Percentiles rank a stretch among this genome's conserved stretches.
These are phyloP conservation scores for Aspergillus awamori DNA, from an alignment of 2,329 filamentous ascomycete genomes.

Conservation along the genomic window DNA sequence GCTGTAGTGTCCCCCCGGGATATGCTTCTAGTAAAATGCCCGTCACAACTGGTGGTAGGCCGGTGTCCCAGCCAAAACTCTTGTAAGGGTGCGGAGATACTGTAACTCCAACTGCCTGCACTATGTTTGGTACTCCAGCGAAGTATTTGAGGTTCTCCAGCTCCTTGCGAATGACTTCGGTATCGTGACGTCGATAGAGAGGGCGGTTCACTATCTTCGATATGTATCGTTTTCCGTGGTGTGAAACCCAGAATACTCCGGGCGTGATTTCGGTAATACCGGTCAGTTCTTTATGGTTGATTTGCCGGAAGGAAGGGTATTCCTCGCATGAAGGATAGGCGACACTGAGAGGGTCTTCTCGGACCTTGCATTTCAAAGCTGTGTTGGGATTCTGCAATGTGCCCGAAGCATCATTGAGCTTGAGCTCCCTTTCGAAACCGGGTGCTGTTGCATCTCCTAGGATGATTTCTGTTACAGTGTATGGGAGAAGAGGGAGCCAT, in stretches of 20 bases:
- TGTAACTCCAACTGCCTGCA: constrained; percentile 21
- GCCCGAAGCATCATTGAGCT: neutral
- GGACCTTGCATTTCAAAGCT: constrained; percentile 14
- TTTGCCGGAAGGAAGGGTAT: constrained; percentile 19
- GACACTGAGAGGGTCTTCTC: constrained; percentile 18
- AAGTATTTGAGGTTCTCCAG: constrained; percentile 26
- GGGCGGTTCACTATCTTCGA: constrained; percentile 23
- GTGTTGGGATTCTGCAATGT: constrained; percentile 5
- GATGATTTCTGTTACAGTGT: constrained; percentile 26
- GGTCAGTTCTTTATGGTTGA: constrained; percentile 15
- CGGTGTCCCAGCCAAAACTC: constrained; percentile 10
- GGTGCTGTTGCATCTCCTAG: constrained; percentile 13
- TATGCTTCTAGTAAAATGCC: constrained; percentile 25
- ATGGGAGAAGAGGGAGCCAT: constrained; percentile 18
- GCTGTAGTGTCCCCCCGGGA: constrained; percentile 21
- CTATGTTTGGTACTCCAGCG: constrained; percentile 19
- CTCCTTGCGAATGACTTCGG: constrained; percentile 22
- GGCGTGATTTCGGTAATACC: constrained; percentile 19
- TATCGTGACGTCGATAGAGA: constrained; percentile 21
- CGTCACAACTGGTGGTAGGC: constrained; percentile 17
- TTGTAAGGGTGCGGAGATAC: constrained; percentile 22
- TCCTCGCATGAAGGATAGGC: constrained; percentile 14
- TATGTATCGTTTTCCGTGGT: constrained; percentile 15
- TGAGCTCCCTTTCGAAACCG: neutral
- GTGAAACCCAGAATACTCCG: constrained; percentile 19